Base-by-base conservation (phyloP, 306 rosid species). In the Casuarina equisetifolia region DNA sequence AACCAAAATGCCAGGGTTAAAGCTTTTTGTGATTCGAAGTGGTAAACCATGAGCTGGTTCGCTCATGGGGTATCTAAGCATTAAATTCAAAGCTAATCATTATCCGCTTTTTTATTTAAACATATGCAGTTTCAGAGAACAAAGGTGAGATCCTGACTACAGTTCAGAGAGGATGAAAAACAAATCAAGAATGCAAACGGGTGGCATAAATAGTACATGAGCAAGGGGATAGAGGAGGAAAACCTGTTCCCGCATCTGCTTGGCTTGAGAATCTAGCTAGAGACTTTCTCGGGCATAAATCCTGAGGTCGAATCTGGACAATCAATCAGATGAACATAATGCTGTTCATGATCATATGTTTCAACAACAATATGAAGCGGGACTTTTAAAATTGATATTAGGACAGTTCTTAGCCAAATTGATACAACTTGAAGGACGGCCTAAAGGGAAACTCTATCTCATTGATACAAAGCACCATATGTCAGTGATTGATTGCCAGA, bases 221-320 rank as follows among this genome's bases (percentile, higher is more conserved):
- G 59, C 42, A 40, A 39, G 50, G 35, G 75, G 77, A 48, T 44
- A 55, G 39, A 79, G 73, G 82, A 70, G 49, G 54, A 72, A 81
- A 69, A 93, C 97, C 97, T 88, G 89, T 16, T 43, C 58, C 40
- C 42, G 79, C 43, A 12, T 76, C 49, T 76, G 80, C 75, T 62
- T 73, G 77, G 77, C 74, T 76, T 70, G 86, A 69, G 73, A 84
- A 36, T 74, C 80, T 71, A 80, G 17, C 76, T 58, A 77, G 45
- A 78, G 70, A 62, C 54, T 61, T 86, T 55, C 73, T 25, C 5
- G 75, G 71, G 55, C 67, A 15, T 55, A 45, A 57, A 70, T 70
- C 88, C 90, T 86, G 87, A 36, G 54, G 32, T 17, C 49, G 62
- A 72, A 72, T 51, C 48, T 45, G 25, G 2, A 59, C 8, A 13